Base-by-base conservation (phyloP, 345 rosid genomes). In the Camelina neglecta region DNA sequence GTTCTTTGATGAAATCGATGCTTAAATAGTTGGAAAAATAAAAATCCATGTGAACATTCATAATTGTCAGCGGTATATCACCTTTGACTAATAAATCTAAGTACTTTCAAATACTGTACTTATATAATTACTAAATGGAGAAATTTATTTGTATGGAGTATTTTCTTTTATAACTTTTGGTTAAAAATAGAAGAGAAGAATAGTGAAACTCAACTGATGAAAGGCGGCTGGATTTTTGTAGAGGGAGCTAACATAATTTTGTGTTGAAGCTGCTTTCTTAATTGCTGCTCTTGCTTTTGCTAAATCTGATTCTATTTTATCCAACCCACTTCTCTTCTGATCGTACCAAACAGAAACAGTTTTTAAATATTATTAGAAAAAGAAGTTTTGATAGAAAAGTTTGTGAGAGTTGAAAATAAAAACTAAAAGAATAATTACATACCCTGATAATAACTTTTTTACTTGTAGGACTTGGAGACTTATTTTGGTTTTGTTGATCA, bases 141-240 rank as follows among this genome's bases (percentile, higher is more conserved):
- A 45, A 16, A 13, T 44, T 38, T 38, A 38, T 4, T 44, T 26
- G 3, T 26, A 26, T 26, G 29, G 29, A 26, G 29, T 26, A 26
- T 26, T 26, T 26, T 26, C 29, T 26, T 26, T 26, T 26, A 26
- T 26, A 29, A 29, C 31, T 29, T 29, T 29, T 29, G 31, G 31
- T 29, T 29, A 29, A 29, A 29, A 29, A 4, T 29, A 29, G 4
- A 36, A 36, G 8, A 61, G 11, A 55, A 44, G 29, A 63, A 44
- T 5, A 2, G 38, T 4, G 18, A 59, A 63, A 78, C 73, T 65
- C 24, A 78, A 89, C 94, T 83, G 91, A 51, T 84, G 87, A 78
- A 89, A 89, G 63, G 90, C 86, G 41, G 83, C 83, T 7, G 84
- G 63, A 11, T 89, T 87, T 68, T 84, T 80, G 73, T 89, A 87